These are phyloP conservation scores for Scheffersomyces cryptocercus DNA, from an alignment of 1,139 yeast species.

Conservation along the genomic window DNA sequence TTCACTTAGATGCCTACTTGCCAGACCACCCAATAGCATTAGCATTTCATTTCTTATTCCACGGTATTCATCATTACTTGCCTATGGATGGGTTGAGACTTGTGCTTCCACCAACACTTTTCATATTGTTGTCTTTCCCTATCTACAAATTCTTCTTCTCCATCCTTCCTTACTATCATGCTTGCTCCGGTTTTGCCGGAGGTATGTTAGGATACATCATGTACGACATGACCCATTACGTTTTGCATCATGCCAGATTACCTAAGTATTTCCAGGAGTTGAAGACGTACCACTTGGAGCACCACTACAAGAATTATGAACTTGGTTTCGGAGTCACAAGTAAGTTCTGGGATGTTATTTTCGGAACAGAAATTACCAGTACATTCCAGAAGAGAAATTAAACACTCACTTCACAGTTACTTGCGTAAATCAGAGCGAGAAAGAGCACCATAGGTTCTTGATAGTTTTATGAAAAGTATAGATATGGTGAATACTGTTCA, in stretches of 20 bases:
- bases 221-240: constrained; percentile 85
- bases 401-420: not conserved
- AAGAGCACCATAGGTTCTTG: no score
- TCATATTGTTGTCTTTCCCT: constrained; percentile 48
- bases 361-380: constrained; percentile 61
- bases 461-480: not conserved
- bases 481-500: not conserved
- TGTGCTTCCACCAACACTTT: constrained; percentile 94
- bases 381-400: constrained; percentile 37
- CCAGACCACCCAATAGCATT: constrained; percentile 79
- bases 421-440: no score
- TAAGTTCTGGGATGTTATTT: constrained; percentile 89
- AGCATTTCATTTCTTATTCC: constrained; percentile 83
- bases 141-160: constrained; percentile 41
- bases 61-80: constrained; percentile 94
- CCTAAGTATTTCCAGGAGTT: constrained; percentile 75
- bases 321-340: constrained; percentile 95
- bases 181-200: constrained; percentile 76
- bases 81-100: constrained; percentile 95
- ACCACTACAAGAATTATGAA: constrained; percentile 95
- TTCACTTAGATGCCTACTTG: constrained; percentile 84
- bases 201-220: constrained; percentile 90
- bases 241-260: constrained; percentile 81
- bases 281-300: constrained; percentile 91
- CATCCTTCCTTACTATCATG: constrained; percentile 47